phyloP scores from a whole-genome alignment of 176 grass and related monocot species.

The Secale cereale region DNA sequence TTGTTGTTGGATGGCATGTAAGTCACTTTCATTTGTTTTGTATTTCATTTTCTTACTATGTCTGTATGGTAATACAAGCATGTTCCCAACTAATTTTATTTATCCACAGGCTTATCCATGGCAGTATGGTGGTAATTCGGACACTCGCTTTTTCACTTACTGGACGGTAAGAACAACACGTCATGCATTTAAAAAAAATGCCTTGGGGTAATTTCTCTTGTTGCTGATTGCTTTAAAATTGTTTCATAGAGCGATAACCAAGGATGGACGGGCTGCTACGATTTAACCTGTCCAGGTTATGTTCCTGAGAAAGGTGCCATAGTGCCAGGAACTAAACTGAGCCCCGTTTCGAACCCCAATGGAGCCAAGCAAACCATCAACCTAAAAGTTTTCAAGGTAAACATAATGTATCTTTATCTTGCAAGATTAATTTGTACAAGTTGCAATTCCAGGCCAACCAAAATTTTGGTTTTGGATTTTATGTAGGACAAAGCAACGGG shows the following conservation, averaged over 20 bases:
- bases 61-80: not conserved
- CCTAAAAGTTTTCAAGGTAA: not conserved
- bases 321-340: not conserved
- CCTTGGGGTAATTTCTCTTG: not conserved
- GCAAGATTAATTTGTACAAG: not conserved
- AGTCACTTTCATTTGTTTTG: not conserved
- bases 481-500: not conserved
- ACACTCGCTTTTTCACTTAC: not conserved
- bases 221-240: not conserved
- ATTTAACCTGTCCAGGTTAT: not conserved
- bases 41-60: not conserved
- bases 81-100: not conserved
- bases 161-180: not conserved
- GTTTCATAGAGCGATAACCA: not conserved
- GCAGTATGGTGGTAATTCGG: not conserved
- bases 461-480: not conserved
- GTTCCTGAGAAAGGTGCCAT: not conserved
- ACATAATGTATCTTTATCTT: not conserved
- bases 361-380: not conserved
- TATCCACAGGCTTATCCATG: not conserved
- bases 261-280: not conserved
- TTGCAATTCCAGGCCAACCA: not conserved
- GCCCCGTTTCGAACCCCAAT: not conserved
- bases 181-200: not conserved
- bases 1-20: constrained; percentile 5